Base-by-base conservation (phyloP, 1,139 yeast species). In the Lodderomyces metapsilosis region DNA sequence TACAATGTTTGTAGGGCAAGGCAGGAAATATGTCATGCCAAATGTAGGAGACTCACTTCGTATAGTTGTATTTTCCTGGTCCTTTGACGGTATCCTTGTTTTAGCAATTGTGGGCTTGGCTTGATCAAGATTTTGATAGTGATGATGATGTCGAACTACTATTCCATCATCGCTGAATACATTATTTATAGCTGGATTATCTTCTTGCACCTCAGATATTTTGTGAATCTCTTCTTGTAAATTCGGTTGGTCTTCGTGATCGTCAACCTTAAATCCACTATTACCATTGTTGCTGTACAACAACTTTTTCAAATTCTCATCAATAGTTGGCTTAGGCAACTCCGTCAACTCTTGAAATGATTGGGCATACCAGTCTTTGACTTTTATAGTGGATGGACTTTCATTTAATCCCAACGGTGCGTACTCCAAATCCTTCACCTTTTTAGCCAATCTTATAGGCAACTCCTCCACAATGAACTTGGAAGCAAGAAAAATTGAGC, bases 361-460 rank as follows among this genome's bases (percentile, higher is more conserved):
- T 61, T 88, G 95, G 2, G 94, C 92, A 57, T 89, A 89, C 96
- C 96, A 89, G 57, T 87, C 82, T 48, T 83, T 78, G 16, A 89
- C 96, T 50, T 82, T 76, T 44, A 76, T 69, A 38, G 92, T 87
- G 3, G 89, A 81, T 1, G 89, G 88, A 79, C 82, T 82, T 31
- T 81, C 72, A 51, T 73, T 75, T 43, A 89, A 71, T 0, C 88
- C 92, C 52, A 82, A 72, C 0, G 96, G 96, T 25, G 94, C 76
- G 34, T 77, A 76, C 38, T 88, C 95, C 44, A 89, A 68, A 57
- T 88, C 96, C 58, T 86, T 83, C 24, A 88, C 95, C 44, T 95
- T 76, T 52, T 86, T 85, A 2, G 96, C 95, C 40, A 88, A 69
- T 47, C 97, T 70, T 34, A 89, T 87, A 3, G 96, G 96, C 36